Percentiles rank a stretch among this genome's conserved stretches.
Evolutionary conservation across 192 early-diverging fungal genomes (phyloP).

Genomic region (Gaertneriomyces semiglobifer): DNA sequence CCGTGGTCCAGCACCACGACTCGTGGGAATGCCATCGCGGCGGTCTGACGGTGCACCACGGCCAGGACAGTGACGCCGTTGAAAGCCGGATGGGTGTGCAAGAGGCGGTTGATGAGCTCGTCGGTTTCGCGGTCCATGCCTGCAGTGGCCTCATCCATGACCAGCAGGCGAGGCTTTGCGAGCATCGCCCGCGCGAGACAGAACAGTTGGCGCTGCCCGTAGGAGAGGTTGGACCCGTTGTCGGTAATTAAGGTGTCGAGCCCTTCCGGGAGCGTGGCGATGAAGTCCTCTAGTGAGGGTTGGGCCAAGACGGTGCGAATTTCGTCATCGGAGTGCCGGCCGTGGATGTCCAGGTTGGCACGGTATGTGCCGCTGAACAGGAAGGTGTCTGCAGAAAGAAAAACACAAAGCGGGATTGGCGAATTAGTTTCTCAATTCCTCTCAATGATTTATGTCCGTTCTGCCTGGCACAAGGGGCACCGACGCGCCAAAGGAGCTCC

Average conservation of each 20-base stretch:
- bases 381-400: constrained; percentile 34
- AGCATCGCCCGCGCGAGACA: constrained; percentile 51
- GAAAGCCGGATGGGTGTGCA: constrained; percentile 39
- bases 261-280: neutral
- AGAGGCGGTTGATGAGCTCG: constrained; percentile 59
- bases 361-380: constrained; percentile 51
- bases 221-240: constrained; percentile 59
- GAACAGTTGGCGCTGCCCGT: constrained; percentile 64
- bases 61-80: constrained; percentile 55
- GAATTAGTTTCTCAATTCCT: no score
- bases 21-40: constrained; percentile 48
- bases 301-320: constrained; percentile 42
- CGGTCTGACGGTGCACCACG: constrained; percentile 69
- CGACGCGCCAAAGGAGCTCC: neutral
- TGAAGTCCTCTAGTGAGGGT: neutral
- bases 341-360: constrained; percentile 47
- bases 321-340: constrained; percentile 37
- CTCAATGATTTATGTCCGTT: no score
- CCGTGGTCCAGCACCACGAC: constrained; percentile 52
- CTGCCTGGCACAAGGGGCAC: neutral
- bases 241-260: constrained; percentile 1
- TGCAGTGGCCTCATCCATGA: constrained; percentile 52
- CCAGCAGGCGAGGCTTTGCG: constrained; percentile 37
- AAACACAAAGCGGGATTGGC: no score
- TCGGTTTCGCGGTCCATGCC: constrained; percentile 68